Evolutionary conservation across 2,329 filamentous ascomycete species (phyloP).

Genomic region (Aureobasidium pullulans): DNA sequence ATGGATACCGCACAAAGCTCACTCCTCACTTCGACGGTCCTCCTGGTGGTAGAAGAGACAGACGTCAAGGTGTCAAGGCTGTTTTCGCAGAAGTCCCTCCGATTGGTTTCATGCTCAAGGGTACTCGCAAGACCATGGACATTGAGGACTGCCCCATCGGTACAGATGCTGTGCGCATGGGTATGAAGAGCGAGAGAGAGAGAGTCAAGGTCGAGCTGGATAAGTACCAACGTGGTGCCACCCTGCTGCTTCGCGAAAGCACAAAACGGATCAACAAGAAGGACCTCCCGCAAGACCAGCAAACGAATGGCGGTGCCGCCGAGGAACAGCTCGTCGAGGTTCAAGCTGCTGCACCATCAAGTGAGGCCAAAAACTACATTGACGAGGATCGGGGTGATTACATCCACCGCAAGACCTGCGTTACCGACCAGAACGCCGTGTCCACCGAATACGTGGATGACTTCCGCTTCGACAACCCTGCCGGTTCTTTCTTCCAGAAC

Average conservation of each 20-base stretch:
- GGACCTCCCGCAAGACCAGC: conserved; percentile 17
- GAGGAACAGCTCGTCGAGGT: conserved; percentile 15
- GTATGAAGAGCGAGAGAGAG: conserved; percentile 70
- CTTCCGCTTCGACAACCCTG: conserved; percentile 82
- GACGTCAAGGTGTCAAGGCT: conserved; percentile 45
- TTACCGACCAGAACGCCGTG: conserved; percentile 75
- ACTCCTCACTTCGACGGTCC: conserved; percentile 92
- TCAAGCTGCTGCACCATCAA: conserved; percentile 17
- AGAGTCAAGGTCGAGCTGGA: conserved; percentile 63
- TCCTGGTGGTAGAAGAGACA: conserved; percentile 43
- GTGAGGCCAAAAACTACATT: conserved; percentile 41
- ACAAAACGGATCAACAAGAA: conserved; percentile 59
- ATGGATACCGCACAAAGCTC: conserved; percentile 91
- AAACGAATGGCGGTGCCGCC: conserved; percentile 24
- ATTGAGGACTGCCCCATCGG: conserved; percentile 97
- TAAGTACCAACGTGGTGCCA: conserved; percentile 74
- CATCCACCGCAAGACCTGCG: conserved; percentile 76
- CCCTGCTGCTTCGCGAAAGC: conserved; percentile 79
- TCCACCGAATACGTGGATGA: conserved; percentile 82
- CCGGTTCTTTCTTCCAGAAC: conserved; percentile 97
- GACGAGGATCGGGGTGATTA: conserved; percentile 52
- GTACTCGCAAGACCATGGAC: conserved; percentile 71
- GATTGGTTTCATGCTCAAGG: conserved; percentile 87
- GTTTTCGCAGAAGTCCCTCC: conserved; percentile 60
- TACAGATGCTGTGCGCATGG: conserved; percentile 73